Base-by-base conservation (phyloP, 2,329 filamentous ascomycete species). In the Trichoderma guizhouense region DNA sequence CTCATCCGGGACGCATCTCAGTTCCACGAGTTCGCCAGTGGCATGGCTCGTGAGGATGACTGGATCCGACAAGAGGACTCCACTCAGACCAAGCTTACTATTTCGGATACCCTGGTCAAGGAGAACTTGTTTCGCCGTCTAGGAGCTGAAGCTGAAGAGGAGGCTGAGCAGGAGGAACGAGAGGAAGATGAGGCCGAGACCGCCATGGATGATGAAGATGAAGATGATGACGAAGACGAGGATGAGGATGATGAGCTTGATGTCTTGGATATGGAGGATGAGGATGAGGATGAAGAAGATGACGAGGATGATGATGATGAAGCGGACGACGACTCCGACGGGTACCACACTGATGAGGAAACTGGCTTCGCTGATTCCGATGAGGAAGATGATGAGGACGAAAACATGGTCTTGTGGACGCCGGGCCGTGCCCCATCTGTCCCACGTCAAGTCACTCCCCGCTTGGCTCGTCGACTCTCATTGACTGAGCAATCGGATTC, bases 11-110 rank as follows among this genome's bases (percentile, higher is more conserved):
- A 91, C 74, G 85, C 86, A 30, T 90, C 83, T 79, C 89, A 84
- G 63, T 98, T 98, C 79, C 93, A 98, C 79, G 95, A 97, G 78
- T 98, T 98, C 80, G 95, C 93, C 57, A 94, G 92, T 79, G 94
- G 93, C 64, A 87, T 90, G 72, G 86, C 92, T 53, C 90, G 93
- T 72, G 92, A 96, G 73, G 95, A 98, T 72, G 95, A 97, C 77
- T 99, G 96, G 96, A 93, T 97, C 34, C 85, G 85, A 18, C 90
- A 92, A 71, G 91, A 93, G 77, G 85, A 88, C 39, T 86, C 87
- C 8, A 87, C 88, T 36, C 86, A 87, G 71, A 87, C 87, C 64
- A 94, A 93, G 77, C 86, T 99, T 51, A 98, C 95, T 5, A 91
- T 99, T 75, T 90, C 92, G 75, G 96, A 98, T 79, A 97, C 95